Evolutionary conservation across 768 basidiomycete species (phyloP).

Genomic region (Leccinum subgranulosum): DNA sequence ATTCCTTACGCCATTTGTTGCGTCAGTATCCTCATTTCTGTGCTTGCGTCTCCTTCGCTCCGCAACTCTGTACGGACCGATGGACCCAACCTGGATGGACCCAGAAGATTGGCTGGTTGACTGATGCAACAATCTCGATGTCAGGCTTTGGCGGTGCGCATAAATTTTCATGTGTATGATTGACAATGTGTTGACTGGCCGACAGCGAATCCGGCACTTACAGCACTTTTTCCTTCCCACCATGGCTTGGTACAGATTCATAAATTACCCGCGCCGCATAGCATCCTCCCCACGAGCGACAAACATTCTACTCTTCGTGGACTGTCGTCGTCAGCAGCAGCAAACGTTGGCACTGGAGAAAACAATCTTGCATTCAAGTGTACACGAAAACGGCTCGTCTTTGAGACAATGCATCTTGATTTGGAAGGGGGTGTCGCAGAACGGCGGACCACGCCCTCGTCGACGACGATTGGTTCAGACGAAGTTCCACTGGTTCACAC

Average conservation of each 20-base stretch:
- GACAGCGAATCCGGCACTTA: slow-evolving; percentile 74
- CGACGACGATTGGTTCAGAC: slow-evolving; percentile 17
- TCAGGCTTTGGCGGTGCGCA: slow-evolving; percentile 74
- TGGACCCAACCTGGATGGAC: slow-evolving; percentile 72
- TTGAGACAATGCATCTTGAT: slow-evolving; percentile 90
- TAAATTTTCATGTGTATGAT: slow-evolving; percentile 1
- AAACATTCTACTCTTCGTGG: slow-evolving; percentile 83
- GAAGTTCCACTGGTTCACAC: slow-evolving; percentile 22
- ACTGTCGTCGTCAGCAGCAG: slow-evolving; percentile 52
- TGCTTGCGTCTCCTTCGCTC: slow-evolving; percentile 64
- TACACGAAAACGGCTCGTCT: slow-evolving; percentile 79
- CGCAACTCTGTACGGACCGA: slow-evolving; percentile 54
- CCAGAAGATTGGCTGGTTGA: slow-evolving; percentile 74
- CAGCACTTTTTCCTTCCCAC: slow-evolving; percentile 72
- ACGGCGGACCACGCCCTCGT: slow-evolving; percentile 58
- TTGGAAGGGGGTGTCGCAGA: slow-evolving; percentile 83
- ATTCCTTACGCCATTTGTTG: slow-evolving; percentile 59
- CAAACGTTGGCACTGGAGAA: slow-evolving; percentile 71
- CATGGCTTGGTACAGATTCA: slow-evolving; percentile 84
- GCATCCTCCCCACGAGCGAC: slow-evolving; percentile 75
- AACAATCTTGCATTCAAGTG: slow-evolving; percentile 96
- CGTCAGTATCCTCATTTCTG: slow-evolving; percentile 57
- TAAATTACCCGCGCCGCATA: slow-evolving; percentile 69
- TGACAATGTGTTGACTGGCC: slow-evolving; percentile 8
- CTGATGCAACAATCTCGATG: slow-evolving; percentile 72